Base-by-base conservation (phyloP, 805 yeast genomes). In the Saturnispora galanensis region DNA sequence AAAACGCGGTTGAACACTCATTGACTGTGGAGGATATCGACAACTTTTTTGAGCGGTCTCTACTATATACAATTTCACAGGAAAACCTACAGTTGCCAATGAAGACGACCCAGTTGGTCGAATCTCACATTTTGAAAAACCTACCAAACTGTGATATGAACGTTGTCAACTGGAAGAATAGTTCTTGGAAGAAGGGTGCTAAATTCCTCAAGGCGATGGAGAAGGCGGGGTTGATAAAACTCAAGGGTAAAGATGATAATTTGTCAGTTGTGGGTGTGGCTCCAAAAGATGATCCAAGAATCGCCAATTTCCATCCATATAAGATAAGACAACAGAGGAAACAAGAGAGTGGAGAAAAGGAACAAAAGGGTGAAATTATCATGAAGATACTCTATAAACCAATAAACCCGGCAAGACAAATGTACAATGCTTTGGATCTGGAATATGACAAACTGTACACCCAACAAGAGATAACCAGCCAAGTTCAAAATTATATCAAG, bases 151-250 rank as follows among this genome's bases (percentile, higher is more conserved):
- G 83, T 44, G 81, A 78, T 53, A 56, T 66, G 4, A 59, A 64
- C 26, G 62, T 64, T 41, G 73, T 80, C 34, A 79, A 74, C 52
- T 73, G 84, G 47, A 89, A 88, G 61, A 82, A 78, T 56, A 79
- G 96, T 0, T 76, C 88, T 3, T 90, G 95, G 95, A 88, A 84
- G 61, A 90, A 90, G 57, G 77, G 90, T 4, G 74, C 88, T 11
- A 89, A 88, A 59, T 87, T 81, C 56, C 64, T 90, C 44, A 90
- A 87, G 57, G 79, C 84, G 6, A 86, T 89, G 80, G 96, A 85
- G 52, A 90, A 87, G 58, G 70, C 71, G 37, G 77, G 77, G 1
- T 74, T 80, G 45, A 49, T 93, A 17, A 78, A 77, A 46, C 59
- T 81, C 21, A 86, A 88, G 52, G 97, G 95, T 7, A 84, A 86